A percentile compares a stretch with the other conserved stretches of the same genome.
phyloP scores from a whole-genome alignment of 2,329 filamentous ascomycete genomes.

The Penicillium sclerotigenum region DNA sequence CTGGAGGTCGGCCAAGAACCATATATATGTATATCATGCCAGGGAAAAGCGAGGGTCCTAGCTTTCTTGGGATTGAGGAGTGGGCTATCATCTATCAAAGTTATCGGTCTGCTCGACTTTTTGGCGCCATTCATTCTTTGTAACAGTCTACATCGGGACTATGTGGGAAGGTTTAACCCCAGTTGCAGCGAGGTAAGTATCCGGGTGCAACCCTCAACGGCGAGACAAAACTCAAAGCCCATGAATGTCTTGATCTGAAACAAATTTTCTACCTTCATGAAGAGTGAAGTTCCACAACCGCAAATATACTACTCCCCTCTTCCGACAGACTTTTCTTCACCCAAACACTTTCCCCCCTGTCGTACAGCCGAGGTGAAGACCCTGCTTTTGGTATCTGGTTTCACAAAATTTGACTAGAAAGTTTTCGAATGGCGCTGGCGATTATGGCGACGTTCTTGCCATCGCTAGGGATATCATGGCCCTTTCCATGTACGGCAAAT shows the following conservation, averaged over 20 bases:
- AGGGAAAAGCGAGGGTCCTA: not conserved
- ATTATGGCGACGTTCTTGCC: constrained; percentile 24
- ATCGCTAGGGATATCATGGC: constrained; percentile 29
- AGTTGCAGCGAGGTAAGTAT: constrained; percentile 1
- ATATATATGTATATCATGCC: not conserved
- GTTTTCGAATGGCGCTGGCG: constrained; percentile 23
- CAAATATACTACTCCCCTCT: not conserved
- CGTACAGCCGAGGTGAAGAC: not conserved
- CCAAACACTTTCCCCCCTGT: not conserved
- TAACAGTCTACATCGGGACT: not conserved
- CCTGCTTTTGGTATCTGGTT: not conserved
- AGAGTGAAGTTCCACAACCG: not conserved
- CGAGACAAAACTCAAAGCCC: not conserved
- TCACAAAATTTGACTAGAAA: constrained; percentile 16
- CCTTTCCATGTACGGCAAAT: constrained; percentile 27
- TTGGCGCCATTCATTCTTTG: not conserved
- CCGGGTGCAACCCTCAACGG: constrained; percentile 10
- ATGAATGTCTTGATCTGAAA: constrained; percentile 2
- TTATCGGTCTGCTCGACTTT: not conserved
- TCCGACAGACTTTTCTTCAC: not conserved
- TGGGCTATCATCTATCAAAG: not conserved
- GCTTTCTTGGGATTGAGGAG: not conserved
- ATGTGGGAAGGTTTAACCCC: not conserved
- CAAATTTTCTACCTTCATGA: not conserved
- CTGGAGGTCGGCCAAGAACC: not conserved